Evolutionary conservation across 352 stramenopile species (phyloP).

Genomic region (Phytophthora aleatoria): DNA sequence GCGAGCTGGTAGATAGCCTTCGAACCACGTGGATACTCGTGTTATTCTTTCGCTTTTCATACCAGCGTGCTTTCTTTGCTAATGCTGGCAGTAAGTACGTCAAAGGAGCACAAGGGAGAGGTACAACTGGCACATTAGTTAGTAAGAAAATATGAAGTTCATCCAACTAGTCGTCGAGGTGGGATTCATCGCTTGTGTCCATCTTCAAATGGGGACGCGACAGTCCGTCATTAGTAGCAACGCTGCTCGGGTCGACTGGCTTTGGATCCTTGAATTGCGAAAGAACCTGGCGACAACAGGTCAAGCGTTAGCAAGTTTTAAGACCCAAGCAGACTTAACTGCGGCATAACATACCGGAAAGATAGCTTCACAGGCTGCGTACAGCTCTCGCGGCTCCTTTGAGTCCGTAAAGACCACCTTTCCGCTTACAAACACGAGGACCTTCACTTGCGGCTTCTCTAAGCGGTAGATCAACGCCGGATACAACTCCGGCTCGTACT

Average conservation of each 20-base stretch:
- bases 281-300: constrained; percentile 54
- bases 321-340: not conserved
- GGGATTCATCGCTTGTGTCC: constrained; percentile 41
- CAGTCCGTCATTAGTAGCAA: not conserved
- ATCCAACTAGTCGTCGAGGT: constrained; percentile 42
- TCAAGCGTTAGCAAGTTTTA: not conserved
- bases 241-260: constrained; percentile 23
- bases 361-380: constrained; percentile 84
- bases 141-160: constrained; percentile 1
- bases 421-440: constrained; percentile 99
- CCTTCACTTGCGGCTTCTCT: constrained; percentile 94
- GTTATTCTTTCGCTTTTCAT: constrained; percentile 39
- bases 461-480: constrained; percentile 99
- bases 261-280: constrained; percentile 61
- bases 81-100: constrained; percentile 9
- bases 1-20: constrained; percentile 22
- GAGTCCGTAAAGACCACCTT: constrained; percentile 98
- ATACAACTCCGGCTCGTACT: constrained; percentile 99
- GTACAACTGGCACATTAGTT: not conserved
- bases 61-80: constrained; percentile 43
- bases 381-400: constrained; percentile 84
- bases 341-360: constrained; percentile 51
- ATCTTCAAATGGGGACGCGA: constrained; percentile 16
- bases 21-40: constrained; percentile 29
- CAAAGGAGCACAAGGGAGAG: too few species aligned